These are phyloP conservation scores for Fagopyrum esculentum DNA, from an alignment of 148 eudicot genomes.

Conservation along the genomic window DNA sequence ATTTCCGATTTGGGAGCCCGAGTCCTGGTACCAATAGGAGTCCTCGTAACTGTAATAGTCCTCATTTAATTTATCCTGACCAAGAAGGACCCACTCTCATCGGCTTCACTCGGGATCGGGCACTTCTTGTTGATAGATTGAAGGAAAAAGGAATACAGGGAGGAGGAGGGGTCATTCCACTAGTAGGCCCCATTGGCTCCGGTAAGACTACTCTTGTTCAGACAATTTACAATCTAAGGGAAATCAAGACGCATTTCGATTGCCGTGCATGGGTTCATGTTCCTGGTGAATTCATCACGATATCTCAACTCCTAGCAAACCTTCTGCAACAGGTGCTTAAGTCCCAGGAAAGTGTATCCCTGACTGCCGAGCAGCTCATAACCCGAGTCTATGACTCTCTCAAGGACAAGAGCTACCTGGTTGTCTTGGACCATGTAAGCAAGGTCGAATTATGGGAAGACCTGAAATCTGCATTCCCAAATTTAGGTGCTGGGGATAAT, in stretches of 20 bases:
- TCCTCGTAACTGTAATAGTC: not conserved
- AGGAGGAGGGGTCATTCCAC: conserved; percentile 7
- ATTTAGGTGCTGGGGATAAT: conserved; percentile 2
- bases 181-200: conserved; percentile 17
- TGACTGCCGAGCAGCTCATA: not conserved
- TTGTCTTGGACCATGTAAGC: conserved; percentile 17
- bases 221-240: conserved; percentile 15
- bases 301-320: conserved; percentile 9
- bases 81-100: conserved; percentile 9
- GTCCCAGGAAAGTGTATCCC: conserved; percentile 6
- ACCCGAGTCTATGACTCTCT: not conserved
- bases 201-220: conserved; percentile 24
- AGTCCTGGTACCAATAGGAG: too few species aligned
- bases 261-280: conserved; percentile 21
- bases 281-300: not conserved
- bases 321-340: conserved; percentile 17
- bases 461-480: conserved; percentile 10
- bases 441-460: not conserved
- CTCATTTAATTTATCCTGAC: not conserved
- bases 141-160: not conserved
- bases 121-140: not conserved
- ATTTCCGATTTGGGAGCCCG: not conserved
- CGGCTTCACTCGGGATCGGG: conserved; percentile 1
- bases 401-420: conserved; percentile 7
- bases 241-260: conserved; percentile 14